These are phyloP conservation scores for Pilatotrama ljubarskyi DNA, from an alignment of 768 basidiomycete species.

Conservation along the genomic window DNA sequence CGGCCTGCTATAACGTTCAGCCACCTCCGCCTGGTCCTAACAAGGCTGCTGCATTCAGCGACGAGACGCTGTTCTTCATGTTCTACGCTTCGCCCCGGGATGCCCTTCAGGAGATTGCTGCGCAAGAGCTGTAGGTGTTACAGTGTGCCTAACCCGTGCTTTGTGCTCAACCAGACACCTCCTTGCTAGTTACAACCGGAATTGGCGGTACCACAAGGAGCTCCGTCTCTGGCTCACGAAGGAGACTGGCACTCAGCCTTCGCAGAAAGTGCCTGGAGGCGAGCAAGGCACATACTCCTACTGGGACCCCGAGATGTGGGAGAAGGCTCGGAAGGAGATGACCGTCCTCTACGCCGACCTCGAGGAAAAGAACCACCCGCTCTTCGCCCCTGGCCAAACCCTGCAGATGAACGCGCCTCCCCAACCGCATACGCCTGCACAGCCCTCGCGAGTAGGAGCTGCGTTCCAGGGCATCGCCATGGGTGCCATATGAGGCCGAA, in stretches of 20 bases:
- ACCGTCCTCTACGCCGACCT: constrained; percentile 72
- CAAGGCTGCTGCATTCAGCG: constrained; percentile 85
- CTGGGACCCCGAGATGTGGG: constrained; percentile 84
- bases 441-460: constrained; percentile 29
- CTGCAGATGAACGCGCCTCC: constrained; percentile 26
- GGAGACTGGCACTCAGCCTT: constrained; percentile 75
- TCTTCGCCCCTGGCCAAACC: constrained; percentile 48
- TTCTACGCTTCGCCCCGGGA: constrained; percentile 95
- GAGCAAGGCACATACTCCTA: constrained; percentile 89
- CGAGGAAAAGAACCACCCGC: constrained; percentile 70
- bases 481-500: constrained; percentile 43
- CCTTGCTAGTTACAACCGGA: constrained; percentile 76
- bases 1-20: constrained; percentile 90
- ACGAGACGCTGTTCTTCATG: constrained; percentile 97
- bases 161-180: neutral
- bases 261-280: constrained; percentile 75
- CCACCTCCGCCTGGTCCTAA: constrained; percentile 79
- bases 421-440: constrained; percentile 35
- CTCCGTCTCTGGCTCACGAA: constrained; percentile 85
- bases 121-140: constrained; percentile 84
- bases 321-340: constrained; percentile 77
- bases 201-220: constrained; percentile 97
- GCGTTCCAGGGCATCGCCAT: constrained; percentile 53
- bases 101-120: constrained; percentile 90
- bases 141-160: constrained; percentile 6